These are phyloP conservation scores for Linnemannia elongata DNA, from an alignment of 192 early-diverging fungal genomes.

Conservation along the genomic window DNA sequence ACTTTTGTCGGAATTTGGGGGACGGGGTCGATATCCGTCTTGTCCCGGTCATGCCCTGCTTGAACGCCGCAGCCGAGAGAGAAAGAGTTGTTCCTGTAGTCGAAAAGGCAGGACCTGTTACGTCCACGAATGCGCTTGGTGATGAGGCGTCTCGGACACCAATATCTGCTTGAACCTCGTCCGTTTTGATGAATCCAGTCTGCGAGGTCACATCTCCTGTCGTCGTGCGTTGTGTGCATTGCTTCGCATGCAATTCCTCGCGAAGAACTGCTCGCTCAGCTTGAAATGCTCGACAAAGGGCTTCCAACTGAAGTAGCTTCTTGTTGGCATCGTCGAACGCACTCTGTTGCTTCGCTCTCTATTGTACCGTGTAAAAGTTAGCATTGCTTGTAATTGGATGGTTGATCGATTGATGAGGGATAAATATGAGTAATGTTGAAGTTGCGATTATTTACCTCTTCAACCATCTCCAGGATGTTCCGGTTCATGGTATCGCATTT, in stretches of 20 bases:
- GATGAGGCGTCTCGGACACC: not conserved
- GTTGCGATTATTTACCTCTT: slow-evolving; percentile 55
- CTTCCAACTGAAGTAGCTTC: slow-evolving; percentile 66
- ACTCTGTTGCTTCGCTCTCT: slow-evolving; percentile 64
- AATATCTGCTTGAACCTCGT: not conserved
- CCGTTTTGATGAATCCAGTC: not conserved
- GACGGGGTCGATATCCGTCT: slow-evolving; percentile 8
- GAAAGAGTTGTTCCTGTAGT: not conserved
- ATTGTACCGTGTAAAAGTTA: not conserved
- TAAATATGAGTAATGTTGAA: not conserved
- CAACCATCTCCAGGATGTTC: slow-evolving; percentile 72
- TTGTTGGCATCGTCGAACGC: slow-evolving; percentile 61
- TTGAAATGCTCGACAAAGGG: slow-evolving; percentile 70
- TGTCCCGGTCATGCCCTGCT: slow-evolving; percentile 11
- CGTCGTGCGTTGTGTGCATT: not conserved
- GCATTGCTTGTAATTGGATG: not conserved
- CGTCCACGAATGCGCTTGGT: not conserved
- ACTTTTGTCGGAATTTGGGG: slow-evolving; percentile 16
- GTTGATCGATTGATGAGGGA: not conserved
- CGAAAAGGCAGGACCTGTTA: not conserved
- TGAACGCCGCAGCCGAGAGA: slow-evolving; percentile 9
- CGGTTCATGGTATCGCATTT: slow-evolving; percentile 73
- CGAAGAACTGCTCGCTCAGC: slow-evolving; percentile 50
- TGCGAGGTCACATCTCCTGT: not conserved
- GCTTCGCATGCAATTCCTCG: slow-evolving; percentile 6